Evolutionary conservation across 2,329 filamentous ascomycete genomes (phyloP).

Genomic region (Monilinia fructicola): DNA sequence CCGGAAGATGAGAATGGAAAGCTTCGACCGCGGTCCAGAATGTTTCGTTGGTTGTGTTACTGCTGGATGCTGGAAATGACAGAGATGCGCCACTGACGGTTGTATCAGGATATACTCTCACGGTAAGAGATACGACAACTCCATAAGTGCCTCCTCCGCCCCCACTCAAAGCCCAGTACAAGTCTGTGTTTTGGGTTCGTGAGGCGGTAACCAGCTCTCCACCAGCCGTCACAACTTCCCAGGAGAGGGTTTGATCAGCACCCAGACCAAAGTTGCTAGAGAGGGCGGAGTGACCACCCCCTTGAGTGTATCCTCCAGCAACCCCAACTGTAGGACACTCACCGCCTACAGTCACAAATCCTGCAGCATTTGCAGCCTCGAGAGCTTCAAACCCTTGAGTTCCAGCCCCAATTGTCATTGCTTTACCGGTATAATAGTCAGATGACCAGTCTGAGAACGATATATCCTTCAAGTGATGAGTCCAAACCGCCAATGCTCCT

Average conservation of each 20-base stretch:
- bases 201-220: constrained; percentile 52
- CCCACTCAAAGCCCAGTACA: constrained; percentile 64
- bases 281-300: constrained; percentile 58
- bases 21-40: constrained; percentile 52
- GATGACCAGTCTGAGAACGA: constrained; percentile 44
- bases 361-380: constrained; percentile 44
- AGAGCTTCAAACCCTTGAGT: constrained; percentile 51
- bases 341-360: constrained; percentile 51
- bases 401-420: constrained; percentile 56
- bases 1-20: constrained; percentile 48
- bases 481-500: constrained; percentile 58
- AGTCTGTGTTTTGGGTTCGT: constrained; percentile 50
- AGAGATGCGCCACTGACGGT: constrained; percentile 48
- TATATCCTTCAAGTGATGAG: constrained; percentile 53
- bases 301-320: constrained; percentile 60
- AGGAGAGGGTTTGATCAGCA: constrained; percentile 59
- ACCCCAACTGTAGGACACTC: constrained; percentile 58
- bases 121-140: constrained; percentile 55
- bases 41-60: constrained; percentile 40
- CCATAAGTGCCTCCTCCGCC: constrained; percentile 61
- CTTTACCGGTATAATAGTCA: constrained; percentile 49
- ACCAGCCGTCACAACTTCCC: constrained; percentile 54
- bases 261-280: constrained; percentile 56
- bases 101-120: constrained; percentile 50
- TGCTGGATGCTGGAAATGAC: constrained; percentile 42